Evolutionary conservation across 257 asterid species (phyloP).

Genomic region (Cinchona pubescens): DNA sequence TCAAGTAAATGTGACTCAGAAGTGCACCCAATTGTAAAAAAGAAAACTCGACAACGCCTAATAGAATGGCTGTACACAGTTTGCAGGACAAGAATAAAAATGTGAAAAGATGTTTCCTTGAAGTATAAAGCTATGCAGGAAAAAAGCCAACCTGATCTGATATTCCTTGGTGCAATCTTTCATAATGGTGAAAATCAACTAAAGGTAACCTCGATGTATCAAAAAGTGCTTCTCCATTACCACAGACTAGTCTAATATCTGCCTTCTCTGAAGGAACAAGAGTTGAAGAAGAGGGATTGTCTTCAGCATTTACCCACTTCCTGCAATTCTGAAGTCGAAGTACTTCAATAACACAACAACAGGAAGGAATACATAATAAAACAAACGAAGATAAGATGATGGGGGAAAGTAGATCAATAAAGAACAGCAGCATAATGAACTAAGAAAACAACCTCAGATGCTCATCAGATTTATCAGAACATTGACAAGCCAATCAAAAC

Average conservation of each 20-base stretch:
- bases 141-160: conserved; percentile 48
- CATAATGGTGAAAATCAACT: conserved; percentile 60
- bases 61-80: not conserved
- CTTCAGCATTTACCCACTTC: conserved; percentile 41
- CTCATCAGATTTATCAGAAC: not conserved
- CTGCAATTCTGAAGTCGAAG: conserved; percentile 59
- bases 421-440: too few relatives aligned
- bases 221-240: conserved; percentile 35
- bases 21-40: not conserved
- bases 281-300: conserved; percentile 26
- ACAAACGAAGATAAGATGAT: not conserved
- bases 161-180: conserved; percentile 61
- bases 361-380: conserved; percentile 8
- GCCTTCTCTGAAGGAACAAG: conserved; percentile 32
- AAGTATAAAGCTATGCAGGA: conserved; percentile 5
- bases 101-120: too few relatives aligned
- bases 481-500: not conserved
- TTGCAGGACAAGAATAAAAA: not conserved
- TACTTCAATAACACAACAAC: conserved; percentile 17
- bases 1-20: not conserved
- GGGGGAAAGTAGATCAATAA: not conserved
- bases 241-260: conserved; percentile 45
- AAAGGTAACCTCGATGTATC: conserved; percentile 62
- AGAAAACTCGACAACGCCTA: not conserved
- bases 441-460: not conserved